Evolutionary conservation across 1,284 basidiomycete genomes (phyloP), one percentile per base, ranked within the genome.

Genomic region (Pseudozyma tsukubaensis): DNA sequence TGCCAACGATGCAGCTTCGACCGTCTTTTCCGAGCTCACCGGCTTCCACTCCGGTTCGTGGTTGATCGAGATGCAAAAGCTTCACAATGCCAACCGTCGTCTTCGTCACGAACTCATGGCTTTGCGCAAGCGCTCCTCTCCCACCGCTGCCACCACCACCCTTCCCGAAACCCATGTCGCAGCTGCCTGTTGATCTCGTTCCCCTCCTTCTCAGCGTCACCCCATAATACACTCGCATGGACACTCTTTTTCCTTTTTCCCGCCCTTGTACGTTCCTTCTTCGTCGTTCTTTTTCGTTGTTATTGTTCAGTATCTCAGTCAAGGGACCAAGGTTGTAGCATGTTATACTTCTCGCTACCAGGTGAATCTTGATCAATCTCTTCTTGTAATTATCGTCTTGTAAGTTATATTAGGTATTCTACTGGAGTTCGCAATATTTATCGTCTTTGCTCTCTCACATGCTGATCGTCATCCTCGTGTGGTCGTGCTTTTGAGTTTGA

Each of bases 21-120:
- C 72, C 19, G 72, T 75, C 0, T 75, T 75, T 16, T 52, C 55
- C 18, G 72, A 75, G 45, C 45, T 75, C 14, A 75, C 72, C 1
- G 67, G 67, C 24, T 75, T 63, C 56, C 64, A 75, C 43, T 47
- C 52, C 9, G 72, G 72, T 6, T 57, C 51, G 2, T 75, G 72
- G 72, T 55, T 70, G 49, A 70, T 75, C 36, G 72, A 75, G 49
- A 75, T 75, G 72, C 72, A 75, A 35, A 63, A 59, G 21, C 51
- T 75, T 14, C 72, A 75, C 36, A 63, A 75, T 21, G 64, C 72
- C 18, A 75, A 75, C n/a, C 39, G 60, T 10, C 45, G 54, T 2
- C 43, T 75, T 0, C 54, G 67, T 5, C 59, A 71, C 35, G 72
- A 75, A 47, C 43, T 75, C 16, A 37, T 21, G 1, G 67, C 72